Evolutionary conservation across 23 red algal genomes (phyloP), one percentile per base, ranked within the genome.

Genomic region (Gracilariopsis chorda): DNA sequence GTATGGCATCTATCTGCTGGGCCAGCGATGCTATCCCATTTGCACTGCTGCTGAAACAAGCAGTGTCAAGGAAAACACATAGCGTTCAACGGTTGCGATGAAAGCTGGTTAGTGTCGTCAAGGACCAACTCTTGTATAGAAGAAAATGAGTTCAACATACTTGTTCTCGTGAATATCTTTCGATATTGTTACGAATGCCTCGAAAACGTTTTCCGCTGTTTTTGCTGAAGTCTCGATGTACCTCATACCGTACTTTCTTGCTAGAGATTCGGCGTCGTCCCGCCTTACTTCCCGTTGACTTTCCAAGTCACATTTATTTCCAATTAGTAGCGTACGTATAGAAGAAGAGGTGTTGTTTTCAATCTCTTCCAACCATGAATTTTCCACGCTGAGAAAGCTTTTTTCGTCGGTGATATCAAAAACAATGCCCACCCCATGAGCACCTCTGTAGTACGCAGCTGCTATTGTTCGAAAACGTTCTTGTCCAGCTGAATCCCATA

Each of bases 401-500:
- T 90, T 74, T 21, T 59, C 45, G 51, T 81, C 81, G 13, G 83
- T 78, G 1, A 90, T 51, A 60, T 82, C 72, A 62, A 90, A 95
- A 6, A 95, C 92, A 35, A 95, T 62, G 61, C 80, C 88, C 44
- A 95, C 78, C 6, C 84, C 92, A 75, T 95, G 83, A 1, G 92
- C 92, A 77, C 92, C 92, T 35, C 92, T 77, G 81, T 95, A 95
- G 57, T 95, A 95, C 9, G 83, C 71, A 6, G 92, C 69, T 7
- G 92, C 86, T n/a, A 95, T 57, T 30, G 92, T 90, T 2, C 92
- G 75, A 83, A 95, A 95, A 24, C 85, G 84, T 78, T 95, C 92
- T 74, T 95, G 92, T 2, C 92, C 92, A 67, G 92, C 92, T 39
- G 92, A 90, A 55, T 95, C 92, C 92, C 92, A 95, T 51, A 97